Percentiles rank a stretch among this genome's conserved stretches.
Conservation (phyloP, 2,329 filamentous ascomycete genomes). For the Rhexocercosporidium sp. region DNA sequence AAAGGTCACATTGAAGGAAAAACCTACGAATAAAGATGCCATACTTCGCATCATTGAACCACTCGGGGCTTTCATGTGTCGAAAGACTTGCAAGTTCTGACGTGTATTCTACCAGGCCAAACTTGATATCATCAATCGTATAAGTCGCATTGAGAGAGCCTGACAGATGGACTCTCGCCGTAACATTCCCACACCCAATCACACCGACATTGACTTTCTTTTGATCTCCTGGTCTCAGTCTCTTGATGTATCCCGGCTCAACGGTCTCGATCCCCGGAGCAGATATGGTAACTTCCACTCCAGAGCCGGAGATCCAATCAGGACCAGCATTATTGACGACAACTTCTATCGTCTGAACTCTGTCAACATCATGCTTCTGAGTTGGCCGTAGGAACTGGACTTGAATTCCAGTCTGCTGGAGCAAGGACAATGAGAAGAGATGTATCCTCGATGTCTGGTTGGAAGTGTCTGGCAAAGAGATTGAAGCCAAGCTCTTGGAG, state of each 20-base stretch:
- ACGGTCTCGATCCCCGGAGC: conserved; percentile 50
- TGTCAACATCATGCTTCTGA: conserved; percentile 47
- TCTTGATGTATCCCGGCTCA: conserved; percentile 46
- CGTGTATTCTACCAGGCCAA: conserved; percentile 46
- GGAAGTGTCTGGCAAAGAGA: conserved; percentile 49
- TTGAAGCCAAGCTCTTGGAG: conserved; percentile 46
- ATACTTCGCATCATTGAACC: conserved; percentile 61
- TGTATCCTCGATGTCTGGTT: conserved; percentile 48
- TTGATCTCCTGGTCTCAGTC: conserved; percentile 52
- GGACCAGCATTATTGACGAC: conserved; percentile 46
- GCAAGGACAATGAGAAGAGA: conserved; percentile 50
- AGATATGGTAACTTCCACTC: conserved; percentile 41
- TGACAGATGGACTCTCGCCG: conserved; percentile 34
- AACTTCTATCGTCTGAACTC: conserved; percentile 49
- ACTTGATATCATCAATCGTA: conserved; percentile 34
- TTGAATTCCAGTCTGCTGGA: conserved; percentile 43
- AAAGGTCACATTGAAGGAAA: background rate
- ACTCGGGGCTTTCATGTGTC: conserved; percentile 53
- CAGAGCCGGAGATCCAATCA: conserved; percentile 44
- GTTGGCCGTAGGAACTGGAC: conserved; percentile 50
- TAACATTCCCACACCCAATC: conserved; percentile 37
- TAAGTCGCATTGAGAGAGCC: conserved; percentile 25
- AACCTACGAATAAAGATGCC: conserved; percentile 59
- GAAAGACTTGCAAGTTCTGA: conserved; percentile 45
- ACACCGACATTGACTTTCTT: conserved; percentile 47